A percentile compares a stretch with the other conserved stretches of the same genome.
These are phyloP conservation scores for Chamaecyparis obtusa DNA, from an alignment of 75 land plant genomes.

Conservation along the genomic window DNA sequence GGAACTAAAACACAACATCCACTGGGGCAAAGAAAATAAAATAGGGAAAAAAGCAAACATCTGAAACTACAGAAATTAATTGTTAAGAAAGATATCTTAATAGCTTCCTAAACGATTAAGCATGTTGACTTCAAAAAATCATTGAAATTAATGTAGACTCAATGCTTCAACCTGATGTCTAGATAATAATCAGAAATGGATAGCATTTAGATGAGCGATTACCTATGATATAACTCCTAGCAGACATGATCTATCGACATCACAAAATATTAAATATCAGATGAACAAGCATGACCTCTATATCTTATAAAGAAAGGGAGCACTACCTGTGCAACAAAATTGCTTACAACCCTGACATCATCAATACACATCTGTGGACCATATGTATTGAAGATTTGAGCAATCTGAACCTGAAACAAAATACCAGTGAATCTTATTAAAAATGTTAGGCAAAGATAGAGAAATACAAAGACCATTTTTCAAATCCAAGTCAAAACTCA, in stretches of 20 bases:
- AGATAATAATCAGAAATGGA: too few relatives aligned
- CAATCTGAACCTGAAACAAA: conserved; percentile 67
- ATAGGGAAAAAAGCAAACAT: too few relatives aligned
- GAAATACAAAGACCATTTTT: background rate
- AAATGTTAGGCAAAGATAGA: too few relatives aligned
- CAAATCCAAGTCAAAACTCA: background rate
- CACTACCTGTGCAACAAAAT: conserved; percentile 74
- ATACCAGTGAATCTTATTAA: background rate
- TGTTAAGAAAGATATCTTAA: background rate
- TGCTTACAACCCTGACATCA: conserved; percentile 82
- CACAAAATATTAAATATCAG: background rate
- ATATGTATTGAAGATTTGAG: conserved; percentile 84
- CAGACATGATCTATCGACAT: background rate
- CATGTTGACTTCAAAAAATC: background rate
- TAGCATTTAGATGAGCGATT: too few relatives aligned
- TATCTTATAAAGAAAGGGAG: background rate
- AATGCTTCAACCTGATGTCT: background rate
- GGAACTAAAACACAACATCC: too few relatives aligned
- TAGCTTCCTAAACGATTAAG: background rate
- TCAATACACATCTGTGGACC: conserved; percentile 93
- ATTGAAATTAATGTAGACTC: too few relatives aligned
- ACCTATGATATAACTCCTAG: background rate
- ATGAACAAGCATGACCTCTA: background rate
- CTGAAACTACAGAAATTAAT: too few relatives aligned
- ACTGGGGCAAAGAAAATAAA: too few relatives aligned